A percentile compares a stretch with the other conserved stretches of the same genome.
Conservation (phyloP, 2,329 filamentous ascomycete genomes). For the Dactylonectria macrodidyma region DNA sequence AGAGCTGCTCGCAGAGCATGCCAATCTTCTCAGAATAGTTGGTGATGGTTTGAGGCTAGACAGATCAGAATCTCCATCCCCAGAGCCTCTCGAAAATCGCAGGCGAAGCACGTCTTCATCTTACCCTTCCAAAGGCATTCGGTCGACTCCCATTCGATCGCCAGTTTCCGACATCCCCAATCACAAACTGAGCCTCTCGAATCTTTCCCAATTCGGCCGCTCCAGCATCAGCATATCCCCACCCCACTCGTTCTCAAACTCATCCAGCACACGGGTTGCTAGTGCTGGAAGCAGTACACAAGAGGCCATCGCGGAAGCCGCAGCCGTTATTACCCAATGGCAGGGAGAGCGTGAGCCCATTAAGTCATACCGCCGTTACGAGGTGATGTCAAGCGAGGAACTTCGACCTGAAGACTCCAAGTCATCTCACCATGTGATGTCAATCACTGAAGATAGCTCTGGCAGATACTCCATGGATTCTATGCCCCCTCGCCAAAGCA, state of each 20-base stretch:
- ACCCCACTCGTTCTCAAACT: conserved; percentile 49
- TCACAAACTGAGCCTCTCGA: conserved; percentile 47
- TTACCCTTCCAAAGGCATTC: conserved; percentile 47
- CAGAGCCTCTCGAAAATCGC: conserved; percentile 18
- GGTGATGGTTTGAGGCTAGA: conserved; percentile 29
- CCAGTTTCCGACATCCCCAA: conserved; percentile 41
- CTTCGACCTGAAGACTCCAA: conserved; percentile 38
- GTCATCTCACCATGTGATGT: conserved; percentile 11
- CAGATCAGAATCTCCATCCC: conserved; percentile 32
- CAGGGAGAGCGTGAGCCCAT: conserved; percentile 44
- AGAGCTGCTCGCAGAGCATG: conserved; percentile 39
- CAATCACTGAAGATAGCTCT: background rate
- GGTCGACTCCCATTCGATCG: conserved; percentile 46
- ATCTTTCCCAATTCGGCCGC: conserved; percentile 50
- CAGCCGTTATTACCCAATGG: conserved; percentile 45
- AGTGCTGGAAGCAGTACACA: conserved; percentile 35
- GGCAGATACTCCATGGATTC: background rate
- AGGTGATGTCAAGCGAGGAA: conserved; percentile 48
- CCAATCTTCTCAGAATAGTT: conserved; percentile 36
- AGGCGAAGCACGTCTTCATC: conserved; percentile 51
- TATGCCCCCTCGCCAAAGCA: conserved; percentile 6
- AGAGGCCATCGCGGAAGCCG: conserved; percentile 45
- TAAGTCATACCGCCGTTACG: conserved; percentile 44
- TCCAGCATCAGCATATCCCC: conserved; percentile 49
- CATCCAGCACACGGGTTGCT: conserved; percentile 28